Percentiles rank a stretch among this genome's conserved stretches.
Conservation (phyloP, 768 basidiomycete species). For the Boletus pseudopeckii region DNA sequence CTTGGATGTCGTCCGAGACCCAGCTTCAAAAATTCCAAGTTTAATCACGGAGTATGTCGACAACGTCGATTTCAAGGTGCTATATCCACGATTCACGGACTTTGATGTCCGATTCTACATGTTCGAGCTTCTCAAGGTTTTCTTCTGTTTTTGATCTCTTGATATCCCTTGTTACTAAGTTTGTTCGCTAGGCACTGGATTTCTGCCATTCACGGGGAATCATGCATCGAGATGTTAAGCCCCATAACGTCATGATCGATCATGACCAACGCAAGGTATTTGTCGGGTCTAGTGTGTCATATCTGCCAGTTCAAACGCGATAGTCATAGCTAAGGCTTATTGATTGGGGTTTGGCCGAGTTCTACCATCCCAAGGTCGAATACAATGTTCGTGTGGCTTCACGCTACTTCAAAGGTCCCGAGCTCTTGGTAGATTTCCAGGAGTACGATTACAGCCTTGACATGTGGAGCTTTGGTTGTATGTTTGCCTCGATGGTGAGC, state of each 20-base stretch:
- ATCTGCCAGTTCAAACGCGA: slow-evolving; percentile 10
- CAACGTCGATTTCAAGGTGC: slow-evolving; percentile 95
- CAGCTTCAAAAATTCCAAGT: slow-evolving; percentile 93
- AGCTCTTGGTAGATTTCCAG: slow-evolving; percentile 95
- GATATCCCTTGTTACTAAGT: neutral
- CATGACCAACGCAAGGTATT: slow-evolving; percentile 91
- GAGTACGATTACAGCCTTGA: slow-evolving; percentile 98
- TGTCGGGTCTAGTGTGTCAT: slow-evolving; percentile 8
- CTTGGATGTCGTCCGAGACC: slow-evolving; percentile 94
- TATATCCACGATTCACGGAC: slow-evolving; percentile 95
- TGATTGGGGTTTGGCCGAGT: slow-evolving; percentile 98
- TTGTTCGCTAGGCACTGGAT: slow-evolving; percentile 70
- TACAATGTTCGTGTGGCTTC: slow-evolving; percentile 98
- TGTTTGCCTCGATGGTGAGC: slow-evolving; percentile 96
- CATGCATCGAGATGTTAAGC: slow-evolving; percentile 98
- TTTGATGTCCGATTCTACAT: slow-evolving; percentile 96
- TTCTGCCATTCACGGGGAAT: slow-evolving; percentile 98
- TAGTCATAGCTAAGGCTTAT: slow-evolving; percentile 78
- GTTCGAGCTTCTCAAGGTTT: slow-evolving; percentile 89
- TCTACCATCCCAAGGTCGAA: slow-evolving; percentile 96
- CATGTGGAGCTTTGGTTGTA: slow-evolving; percentile 99
- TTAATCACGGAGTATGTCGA: slow-evolving; percentile 97
- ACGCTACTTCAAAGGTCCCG: slow-evolving; percentile 97
- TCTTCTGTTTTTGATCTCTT: slow-evolving; percentile 10
- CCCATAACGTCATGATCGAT: slow-evolving; percentile 99